These are phyloP conservation scores for Plasmodium knowlesi DNA, from an alignment of 169 alveolate genomes.

Conservation along the genomic window DNA sequence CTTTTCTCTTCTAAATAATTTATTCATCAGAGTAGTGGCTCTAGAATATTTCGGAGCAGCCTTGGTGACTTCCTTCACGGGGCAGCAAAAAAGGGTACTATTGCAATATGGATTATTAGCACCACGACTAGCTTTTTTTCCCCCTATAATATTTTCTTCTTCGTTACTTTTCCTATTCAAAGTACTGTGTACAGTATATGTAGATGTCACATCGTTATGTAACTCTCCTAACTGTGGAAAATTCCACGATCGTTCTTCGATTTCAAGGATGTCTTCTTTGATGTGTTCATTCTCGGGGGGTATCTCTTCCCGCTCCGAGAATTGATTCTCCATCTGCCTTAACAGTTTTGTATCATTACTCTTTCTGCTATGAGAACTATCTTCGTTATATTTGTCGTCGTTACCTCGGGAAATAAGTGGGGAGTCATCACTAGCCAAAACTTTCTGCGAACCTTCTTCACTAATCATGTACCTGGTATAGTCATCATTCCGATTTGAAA, in stretches of 20 bases:
- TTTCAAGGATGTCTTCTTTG: not conserved
- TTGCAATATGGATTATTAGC: not conserved
- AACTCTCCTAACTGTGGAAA: not conserved
- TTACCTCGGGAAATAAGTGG: not conserved
- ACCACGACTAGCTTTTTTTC: not conserved
- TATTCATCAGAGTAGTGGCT: not conserved
- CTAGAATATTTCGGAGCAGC: not conserved
- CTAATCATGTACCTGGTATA: constrained; percentile 1
- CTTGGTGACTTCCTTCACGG: constrained; percentile 12
- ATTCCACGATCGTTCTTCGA: not conserved
- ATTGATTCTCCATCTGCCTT: not conserved
- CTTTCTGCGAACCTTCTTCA: not conserved
- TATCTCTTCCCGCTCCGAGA: not conserved
- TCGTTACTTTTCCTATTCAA: not conserved
- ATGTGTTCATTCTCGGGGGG: not conserved
- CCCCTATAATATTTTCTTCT: not conserved
- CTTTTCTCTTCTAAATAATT: not conserved
- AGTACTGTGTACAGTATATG: not conserved
- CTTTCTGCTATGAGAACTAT: not conserved
- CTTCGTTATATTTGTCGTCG: not conserved
- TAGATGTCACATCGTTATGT: not conserved
- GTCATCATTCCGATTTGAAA: constrained; percentile 42
- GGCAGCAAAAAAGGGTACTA: constrained; percentile 18
- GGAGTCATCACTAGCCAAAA: not conserved
- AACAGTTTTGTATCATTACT: not conserved